Evolutionary conservation across 805 yeast genomes (phyloP).

Genomic region (Cyberlindnera maritima): DNA sequence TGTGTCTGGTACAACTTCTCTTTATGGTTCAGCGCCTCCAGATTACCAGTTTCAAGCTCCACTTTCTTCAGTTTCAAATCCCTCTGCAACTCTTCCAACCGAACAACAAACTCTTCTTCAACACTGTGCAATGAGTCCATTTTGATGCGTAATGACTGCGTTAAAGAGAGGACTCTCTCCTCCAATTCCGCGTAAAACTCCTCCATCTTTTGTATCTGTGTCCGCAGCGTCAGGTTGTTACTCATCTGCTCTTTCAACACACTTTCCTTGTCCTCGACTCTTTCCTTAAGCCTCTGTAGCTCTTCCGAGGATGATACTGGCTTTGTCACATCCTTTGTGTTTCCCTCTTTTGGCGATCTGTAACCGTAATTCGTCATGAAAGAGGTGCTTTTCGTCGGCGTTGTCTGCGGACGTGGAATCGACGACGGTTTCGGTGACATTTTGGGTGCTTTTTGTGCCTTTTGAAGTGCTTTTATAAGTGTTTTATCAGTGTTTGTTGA

Average conservation of each 20-base stretch:
- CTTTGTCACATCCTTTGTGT: too few species aligned
- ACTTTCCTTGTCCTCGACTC: slow-evolving; percentile 17
- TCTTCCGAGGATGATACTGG: too few species aligned
- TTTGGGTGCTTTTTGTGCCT: too few species aligned
- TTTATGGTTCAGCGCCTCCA: slow-evolving; percentile 35
- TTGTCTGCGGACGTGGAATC: slow-evolving; percentile 23
- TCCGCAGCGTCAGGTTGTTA: slow-evolving; percentile 31
- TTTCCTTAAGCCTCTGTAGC: slow-evolving; percentile 13
- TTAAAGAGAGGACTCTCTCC: slow-evolving; percentile 19
- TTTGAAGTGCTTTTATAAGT: too few species aligned
- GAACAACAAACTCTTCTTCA: slow-evolving; percentile 25
- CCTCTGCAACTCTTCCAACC: slow-evolving; percentile 20
- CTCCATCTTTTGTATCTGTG: slow-evolving; percentile 38
- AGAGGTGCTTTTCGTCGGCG: slow-evolving; percentile 23
- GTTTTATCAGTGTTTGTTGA: too few species aligned
- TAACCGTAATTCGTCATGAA: slow-evolving; percentile 13
- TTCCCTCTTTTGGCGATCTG: slow-evolving; percentile 15
- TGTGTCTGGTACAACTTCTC: slow-evolving; percentile 33
- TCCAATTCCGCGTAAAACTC: slow-evolving; percentile 33
- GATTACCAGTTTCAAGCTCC: slow-evolving; percentile 33
- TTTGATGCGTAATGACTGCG: slow-evolving; percentile 28
- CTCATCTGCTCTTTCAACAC: slow-evolving; percentile 23
- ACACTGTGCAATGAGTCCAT: slow-evolving; percentile 32
- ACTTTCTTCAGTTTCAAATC: slow-evolving; percentile 33
- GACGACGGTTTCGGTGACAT: too few species aligned